Conservation (phyloP, 352 stramenopile genomes). For the Aphanomyces euteiches region DNA sequence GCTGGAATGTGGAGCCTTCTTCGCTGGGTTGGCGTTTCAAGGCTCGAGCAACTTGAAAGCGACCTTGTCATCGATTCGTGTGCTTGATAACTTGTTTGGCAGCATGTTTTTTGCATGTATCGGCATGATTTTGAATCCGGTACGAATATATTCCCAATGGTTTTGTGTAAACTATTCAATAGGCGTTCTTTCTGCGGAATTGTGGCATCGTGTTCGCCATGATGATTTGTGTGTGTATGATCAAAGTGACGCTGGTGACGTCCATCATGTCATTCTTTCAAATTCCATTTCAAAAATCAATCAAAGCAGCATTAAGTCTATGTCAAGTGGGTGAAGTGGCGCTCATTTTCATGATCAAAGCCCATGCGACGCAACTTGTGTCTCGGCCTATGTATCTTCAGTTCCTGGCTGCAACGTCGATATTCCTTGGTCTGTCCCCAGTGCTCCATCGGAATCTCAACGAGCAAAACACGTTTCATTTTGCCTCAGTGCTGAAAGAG, state of each 20-base stretch:
- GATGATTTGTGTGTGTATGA: slow-evolving; percentile 68
- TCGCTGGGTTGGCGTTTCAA: slow-evolving; percentile 77
- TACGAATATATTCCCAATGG: not conserved
- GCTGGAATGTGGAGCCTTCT: slow-evolving; percentile 77
- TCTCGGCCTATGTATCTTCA: slow-evolving; percentile 77
- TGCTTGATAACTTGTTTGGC: slow-evolving; percentile 85
- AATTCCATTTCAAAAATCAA: slow-evolving; percentile 65
- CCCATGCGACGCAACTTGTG: slow-evolving; percentile 75
- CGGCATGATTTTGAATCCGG: slow-evolving; percentile 82
- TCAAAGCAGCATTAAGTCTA: slow-evolving; percentile 65
- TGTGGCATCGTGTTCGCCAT: slow-evolving; percentile 75
- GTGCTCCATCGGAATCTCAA: slow-evolving; percentile 54
- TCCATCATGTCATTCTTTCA: slow-evolving; percentile 77
- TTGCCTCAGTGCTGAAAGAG: slow-evolving; percentile 19
- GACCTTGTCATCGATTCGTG: slow-evolving; percentile 77
- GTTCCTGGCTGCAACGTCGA: slow-evolving; percentile 71
- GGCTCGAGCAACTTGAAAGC: slow-evolving; percentile 55
- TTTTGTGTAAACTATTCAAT: not conserved
- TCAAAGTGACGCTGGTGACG: slow-evolving; percentile 75
- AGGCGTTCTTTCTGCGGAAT: slow-evolving; percentile 71
- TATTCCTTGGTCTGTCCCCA: slow-evolving; percentile 80
- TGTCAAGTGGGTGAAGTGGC: slow-evolving; percentile 83
- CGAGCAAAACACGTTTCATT: slow-evolving; percentile 27
- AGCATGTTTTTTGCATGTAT: slow-evolving; percentile 88
- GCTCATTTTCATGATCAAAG: slow-evolving; percentile 90